These are phyloP conservation scores for Morella rubra DNA, from an alignment of 306 rosid species.

Conservation along the genomic window DNA sequence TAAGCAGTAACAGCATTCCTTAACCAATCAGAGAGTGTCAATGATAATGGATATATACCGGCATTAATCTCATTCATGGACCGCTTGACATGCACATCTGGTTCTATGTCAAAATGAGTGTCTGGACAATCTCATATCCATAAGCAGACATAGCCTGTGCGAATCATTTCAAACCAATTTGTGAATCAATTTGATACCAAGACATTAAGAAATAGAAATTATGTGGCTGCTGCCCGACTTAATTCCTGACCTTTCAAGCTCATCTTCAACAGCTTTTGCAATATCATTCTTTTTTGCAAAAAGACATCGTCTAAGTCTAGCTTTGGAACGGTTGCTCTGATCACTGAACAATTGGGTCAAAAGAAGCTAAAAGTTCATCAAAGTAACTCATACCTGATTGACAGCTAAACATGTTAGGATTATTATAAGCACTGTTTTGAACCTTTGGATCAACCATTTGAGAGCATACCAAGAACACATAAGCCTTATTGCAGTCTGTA, in stretches of 20 bases:
- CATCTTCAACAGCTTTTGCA: conserved; percentile 62
- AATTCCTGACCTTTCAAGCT: conserved; percentile 58
- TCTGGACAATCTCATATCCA: conserved; percentile 68
- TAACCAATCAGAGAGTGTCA: neutral
- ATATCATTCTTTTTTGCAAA: conserved; percentile 69
- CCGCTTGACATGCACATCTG: conserved; percentile 55
- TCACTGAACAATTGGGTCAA: conserved; percentile 39
- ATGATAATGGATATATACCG: conserved; percentile 32
- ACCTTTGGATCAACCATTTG: too few species aligned
- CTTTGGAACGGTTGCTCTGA: conserved; percentile 65
- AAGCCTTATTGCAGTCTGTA: too few species aligned
- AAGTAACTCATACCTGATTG: neutral
- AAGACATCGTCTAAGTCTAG: conserved; percentile 61
- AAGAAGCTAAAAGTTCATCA: neutral
- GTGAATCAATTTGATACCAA: neutral
- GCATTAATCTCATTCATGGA: conserved; percentile 80
- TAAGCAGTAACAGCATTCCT: too few species aligned
- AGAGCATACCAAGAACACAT: conserved; percentile 63
- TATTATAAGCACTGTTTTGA: neutral
- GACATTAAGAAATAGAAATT: neutral
- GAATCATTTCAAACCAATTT: conserved; percentile 13
- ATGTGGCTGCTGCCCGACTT: neutral
- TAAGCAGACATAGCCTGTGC: conserved; percentile 67
- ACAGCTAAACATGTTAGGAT: neutral
- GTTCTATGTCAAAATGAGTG: conserved; percentile 66